These are phyloP conservation scores for Penicillium polonicum DNA, from an alignment of 2,329 filamentous ascomycete species.

Conservation along the genomic window DNA sequence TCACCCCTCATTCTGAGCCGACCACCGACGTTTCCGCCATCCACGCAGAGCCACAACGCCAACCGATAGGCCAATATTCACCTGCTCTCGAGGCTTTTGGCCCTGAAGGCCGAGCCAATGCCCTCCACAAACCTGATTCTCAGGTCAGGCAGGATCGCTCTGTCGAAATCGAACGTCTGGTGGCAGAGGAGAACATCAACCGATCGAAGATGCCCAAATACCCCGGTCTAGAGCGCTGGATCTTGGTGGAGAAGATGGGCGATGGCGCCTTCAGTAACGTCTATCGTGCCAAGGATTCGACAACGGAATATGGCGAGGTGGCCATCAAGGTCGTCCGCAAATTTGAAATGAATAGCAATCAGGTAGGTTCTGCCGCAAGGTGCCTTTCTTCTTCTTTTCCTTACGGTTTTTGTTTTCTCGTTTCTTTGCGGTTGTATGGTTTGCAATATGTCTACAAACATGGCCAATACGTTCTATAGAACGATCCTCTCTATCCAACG, in stretches of 20 bases:
- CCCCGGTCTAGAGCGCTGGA: constrained; percentile 81
- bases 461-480: constrained; percentile 64
- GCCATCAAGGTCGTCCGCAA: constrained; percentile 99
- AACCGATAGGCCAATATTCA: constrained; percentile 48
- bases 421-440: constrained; percentile 22
- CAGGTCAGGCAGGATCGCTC: constrained; percentile 56
- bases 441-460: constrained; percentile 32
- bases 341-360: constrained; percentile 97
- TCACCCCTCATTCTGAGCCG: constrained; percentile 60
- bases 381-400: constrained; percentile 33
- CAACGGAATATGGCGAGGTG: constrained; percentile 72
- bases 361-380: constrained; percentile 65
- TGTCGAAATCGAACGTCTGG: constrained; percentile 75
- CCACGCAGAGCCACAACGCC: constrained; percentile 62
- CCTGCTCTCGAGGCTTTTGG: constrained; percentile 61
- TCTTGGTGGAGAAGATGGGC: constrained; percentile 93
- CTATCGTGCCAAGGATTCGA: constrained; percentile 78
- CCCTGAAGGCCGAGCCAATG: constrained; percentile 60
- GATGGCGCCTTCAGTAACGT: constrained; percentile 99
- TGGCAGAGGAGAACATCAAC: constrained; percentile 87
- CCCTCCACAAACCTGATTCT: constrained; percentile 61
- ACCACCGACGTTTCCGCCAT: constrained; percentile 64
- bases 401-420: constrained; percentile 25
- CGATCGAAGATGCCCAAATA: constrained; percentile 83
- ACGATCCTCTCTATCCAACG: constrained; percentile 88